Percentiles rank a stretch among this genome's conserved stretches.
These are phyloP conservation scores for Pichia sp. DNA, from an alignment of 1,139 yeast species.

Conservation along the genomic window DNA sequence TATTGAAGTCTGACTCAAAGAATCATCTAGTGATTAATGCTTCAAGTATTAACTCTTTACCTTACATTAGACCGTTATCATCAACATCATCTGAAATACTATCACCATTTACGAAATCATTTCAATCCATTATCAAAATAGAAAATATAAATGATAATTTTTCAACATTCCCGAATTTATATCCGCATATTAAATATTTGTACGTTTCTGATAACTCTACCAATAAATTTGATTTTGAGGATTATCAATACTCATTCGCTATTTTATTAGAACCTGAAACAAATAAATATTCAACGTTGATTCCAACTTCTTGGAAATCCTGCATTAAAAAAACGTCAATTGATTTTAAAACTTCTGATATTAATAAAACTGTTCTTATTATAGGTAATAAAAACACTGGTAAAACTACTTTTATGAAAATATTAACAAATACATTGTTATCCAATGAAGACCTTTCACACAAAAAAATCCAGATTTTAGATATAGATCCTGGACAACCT, in stretches of 20 bases:
- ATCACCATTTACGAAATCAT: neutral
- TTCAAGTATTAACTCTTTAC: slow-evolving; percentile 48
- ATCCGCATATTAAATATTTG: slow-evolving; percentile 45
- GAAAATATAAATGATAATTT: slow-evolving; percentile 1
- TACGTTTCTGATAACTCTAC: slow-evolving; percentile 20
- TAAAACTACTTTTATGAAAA: slow-evolving; percentile 65
- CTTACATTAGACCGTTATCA: slow-evolving; percentile 37
- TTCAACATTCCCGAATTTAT: slow-evolving; percentile 36
- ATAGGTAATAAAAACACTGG: slow-evolving; percentile 77
- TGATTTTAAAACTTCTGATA: neutral
- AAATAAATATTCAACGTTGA: slow-evolving; percentile 7
- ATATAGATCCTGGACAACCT: slow-evolving; percentile 89
- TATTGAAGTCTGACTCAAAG: neutral
- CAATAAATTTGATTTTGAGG: neutral
- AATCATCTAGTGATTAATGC: slow-evolving; percentile 36
- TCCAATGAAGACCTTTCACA: slow-evolving; percentile 4
- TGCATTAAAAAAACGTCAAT: slow-evolving; percentile 13
- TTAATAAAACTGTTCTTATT: slow-evolving; percentile 32
- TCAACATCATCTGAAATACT: no score
- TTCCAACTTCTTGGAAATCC: slow-evolving; percentile 24
- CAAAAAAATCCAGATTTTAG: slow-evolving; percentile 44
- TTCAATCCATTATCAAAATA: slow-evolving; percentile 7
- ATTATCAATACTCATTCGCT: slow-evolving; percentile 20
- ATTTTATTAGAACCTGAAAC: slow-evolving; percentile 7
- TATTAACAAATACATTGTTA: slow-evolving; percentile 43